Evolutionary conservation across 495 filamentous ascomycete genomes (phyloP).

Genomic region (Trichoderma asperelloides): DNA sequence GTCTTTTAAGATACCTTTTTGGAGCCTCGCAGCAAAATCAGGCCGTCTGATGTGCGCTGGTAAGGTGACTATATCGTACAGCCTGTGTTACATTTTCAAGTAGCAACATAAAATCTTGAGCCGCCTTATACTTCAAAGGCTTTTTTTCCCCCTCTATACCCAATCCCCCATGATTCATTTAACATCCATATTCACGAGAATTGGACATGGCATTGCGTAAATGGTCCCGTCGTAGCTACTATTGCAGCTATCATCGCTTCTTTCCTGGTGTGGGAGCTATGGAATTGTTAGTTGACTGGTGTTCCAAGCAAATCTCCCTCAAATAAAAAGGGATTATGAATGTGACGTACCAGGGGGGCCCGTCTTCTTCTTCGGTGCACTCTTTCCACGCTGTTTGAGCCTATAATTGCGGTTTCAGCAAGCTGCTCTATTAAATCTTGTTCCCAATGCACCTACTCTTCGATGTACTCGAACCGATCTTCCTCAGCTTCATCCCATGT

Average conservation of each 20-base stretch:
- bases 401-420: constrained; percentile 26
- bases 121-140: background rate
- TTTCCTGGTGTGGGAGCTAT: constrained; percentile 16
- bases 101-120: background rate
- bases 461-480: constrained; percentile 67
- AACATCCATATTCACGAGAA: background rate
- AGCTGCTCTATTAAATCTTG: background rate
- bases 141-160: background rate
- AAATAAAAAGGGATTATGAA: background rate
- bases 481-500: constrained; percentile 68
- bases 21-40: background rate
- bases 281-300: constrained; percentile 12
- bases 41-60: background rate
- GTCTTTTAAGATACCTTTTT: background rate
- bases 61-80: background rate
- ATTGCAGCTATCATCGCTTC: background rate
- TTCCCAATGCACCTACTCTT: constrained; percentile 32
- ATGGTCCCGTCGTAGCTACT: background rate
- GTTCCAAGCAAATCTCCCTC: background rate
- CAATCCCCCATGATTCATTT: background rate
- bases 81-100: background rate
- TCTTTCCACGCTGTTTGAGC: constrained; percentile 74
- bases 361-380: constrained; percentile 83
- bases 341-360: constrained; percentile 50
- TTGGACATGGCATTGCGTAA: background rate